Evolutionary conservation across 2,329 filamentous ascomycete genomes (phyloP).

Genomic region (Exophiala bonariae): DNA sequence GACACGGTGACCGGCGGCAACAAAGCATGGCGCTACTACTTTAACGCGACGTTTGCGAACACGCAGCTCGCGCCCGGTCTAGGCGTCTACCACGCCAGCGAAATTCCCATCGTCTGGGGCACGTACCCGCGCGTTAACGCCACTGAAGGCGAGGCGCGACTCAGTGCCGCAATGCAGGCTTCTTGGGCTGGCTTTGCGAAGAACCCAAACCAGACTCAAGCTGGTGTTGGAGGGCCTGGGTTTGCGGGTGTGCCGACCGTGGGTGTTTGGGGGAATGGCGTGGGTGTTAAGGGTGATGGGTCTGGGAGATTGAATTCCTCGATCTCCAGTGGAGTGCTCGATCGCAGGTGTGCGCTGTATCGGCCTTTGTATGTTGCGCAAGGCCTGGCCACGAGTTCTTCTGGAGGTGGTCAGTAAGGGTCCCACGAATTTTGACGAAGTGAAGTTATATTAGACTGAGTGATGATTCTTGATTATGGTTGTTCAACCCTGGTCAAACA

Average conservation of each 20-base stretch:
- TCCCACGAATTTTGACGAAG: too few species aligned
- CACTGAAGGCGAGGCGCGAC: constrained; percentile 19
- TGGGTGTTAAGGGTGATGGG: background rate
- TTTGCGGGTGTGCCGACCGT: constrained; percentile 12
- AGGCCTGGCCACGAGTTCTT: background rate
- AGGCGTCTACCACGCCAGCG: constrained; percentile 34
- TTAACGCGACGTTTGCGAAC: constrained; percentile 31
- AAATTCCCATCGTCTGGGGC: constrained; percentile 31
- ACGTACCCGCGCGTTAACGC: constrained; percentile 24
- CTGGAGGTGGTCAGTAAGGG: too few species aligned
- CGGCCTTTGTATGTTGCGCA: background rate
- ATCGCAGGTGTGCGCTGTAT: background rate
- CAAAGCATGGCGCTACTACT: constrained; percentile 29
- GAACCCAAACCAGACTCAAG: constrained; percentile 18
- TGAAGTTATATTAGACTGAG: too few species aligned
- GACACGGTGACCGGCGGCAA: constrained; percentile 7
- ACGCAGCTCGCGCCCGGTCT: constrained; percentile 11
- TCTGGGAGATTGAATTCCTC: background rate
- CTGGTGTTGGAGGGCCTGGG: too few species aligned
- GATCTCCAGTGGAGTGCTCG: background rate
- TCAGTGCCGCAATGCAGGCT: constrained; percentile 27
- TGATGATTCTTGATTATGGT: too few species aligned
- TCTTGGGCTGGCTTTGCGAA: constrained; percentile 31
- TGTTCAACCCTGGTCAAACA: too few species aligned
- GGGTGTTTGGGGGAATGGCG: background rate